Evolutionary conservation across 495 filamentous ascomycete species (phyloP).

Genomic region (Elasticomyces elasticus): DNA sequence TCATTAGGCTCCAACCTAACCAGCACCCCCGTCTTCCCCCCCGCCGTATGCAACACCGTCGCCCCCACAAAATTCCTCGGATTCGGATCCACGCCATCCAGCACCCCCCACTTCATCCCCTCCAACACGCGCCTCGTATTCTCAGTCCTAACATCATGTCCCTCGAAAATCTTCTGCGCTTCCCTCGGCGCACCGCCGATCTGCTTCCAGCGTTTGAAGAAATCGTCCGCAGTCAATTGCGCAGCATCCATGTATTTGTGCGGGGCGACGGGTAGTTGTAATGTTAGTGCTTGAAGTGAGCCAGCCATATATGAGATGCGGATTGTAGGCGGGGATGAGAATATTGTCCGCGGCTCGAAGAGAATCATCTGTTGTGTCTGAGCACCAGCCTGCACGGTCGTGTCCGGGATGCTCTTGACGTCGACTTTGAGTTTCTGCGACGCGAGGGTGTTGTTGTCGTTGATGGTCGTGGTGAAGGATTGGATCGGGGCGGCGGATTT

Average conservation of each 20-base stretch:
- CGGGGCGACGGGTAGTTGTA: slow-evolving; percentile 77
- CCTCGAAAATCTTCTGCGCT: slow-evolving; percentile 67
- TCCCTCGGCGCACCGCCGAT: slow-evolving; percentile 84
- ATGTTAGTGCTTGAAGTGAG: slow-evolving; percentile 81
- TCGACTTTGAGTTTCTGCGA: slow-evolving; percentile 67
- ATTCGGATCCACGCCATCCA: slow-evolving; percentile 83
- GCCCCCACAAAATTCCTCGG: slow-evolving; percentile 87
- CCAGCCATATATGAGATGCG: slow-evolving; percentile 90
- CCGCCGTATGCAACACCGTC: slow-evolving; percentile 75
- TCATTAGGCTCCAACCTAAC: slow-evolving; percentile 92
- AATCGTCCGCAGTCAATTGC: slow-evolving; percentile 72
- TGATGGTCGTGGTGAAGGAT: slow-evolving; percentile 88
- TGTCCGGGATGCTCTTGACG: slow-evolving; percentile 79
- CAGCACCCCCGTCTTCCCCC: slow-evolving; percentile 88
- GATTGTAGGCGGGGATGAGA: slow-evolving; percentile 78
- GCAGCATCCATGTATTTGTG: slow-evolving; percentile 97
- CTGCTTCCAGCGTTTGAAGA: slow-evolving; percentile 98
- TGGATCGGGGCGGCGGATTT: slow-evolving; percentile 73
- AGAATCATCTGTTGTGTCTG: slow-evolving; percentile 93
- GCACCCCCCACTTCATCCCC: slow-evolving; percentile 78
- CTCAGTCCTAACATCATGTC: slow-evolving; percentile 39
- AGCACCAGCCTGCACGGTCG: slow-evolving; percentile 56
- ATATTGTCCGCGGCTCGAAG: slow-evolving; percentile 75
- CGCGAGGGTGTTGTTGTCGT: slow-evolving; percentile 67
- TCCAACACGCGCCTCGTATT: slow-evolving; percentile 60